phyloP scores from a whole-genome alignment of 345 rosid genomes.

The Gossypium anomalum region DNA sequence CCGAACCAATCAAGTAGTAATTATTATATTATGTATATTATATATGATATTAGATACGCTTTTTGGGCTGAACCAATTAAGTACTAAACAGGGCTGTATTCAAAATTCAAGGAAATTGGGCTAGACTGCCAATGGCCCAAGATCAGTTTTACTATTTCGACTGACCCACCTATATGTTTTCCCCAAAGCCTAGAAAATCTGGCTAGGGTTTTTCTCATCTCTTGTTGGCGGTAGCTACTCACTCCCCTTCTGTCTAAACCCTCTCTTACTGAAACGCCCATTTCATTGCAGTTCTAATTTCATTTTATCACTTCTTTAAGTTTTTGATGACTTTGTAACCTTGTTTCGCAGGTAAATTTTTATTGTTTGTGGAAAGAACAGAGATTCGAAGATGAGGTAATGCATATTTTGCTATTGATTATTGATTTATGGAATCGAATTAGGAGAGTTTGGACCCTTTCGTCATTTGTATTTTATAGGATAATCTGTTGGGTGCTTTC shows the following conservation, averaged over 20 bases:
- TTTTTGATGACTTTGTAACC: background rate
- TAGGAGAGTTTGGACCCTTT: background rate
- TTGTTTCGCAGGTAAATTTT: constrained; percentile 11
- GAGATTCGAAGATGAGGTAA: constrained; percentile 32
- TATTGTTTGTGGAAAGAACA: background rate
- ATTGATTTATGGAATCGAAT: background rate
- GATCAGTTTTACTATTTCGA: background rate
- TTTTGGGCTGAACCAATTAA: background rate
- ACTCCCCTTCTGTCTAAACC: background rate
- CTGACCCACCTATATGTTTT: background rate
- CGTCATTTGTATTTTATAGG: background rate
- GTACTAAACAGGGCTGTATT: background rate
- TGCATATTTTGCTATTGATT: background rate
- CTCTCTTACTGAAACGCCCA: background rate
- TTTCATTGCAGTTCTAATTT: background rate
- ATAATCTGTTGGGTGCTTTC: background rate
- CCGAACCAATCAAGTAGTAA: too few relatives aligned
- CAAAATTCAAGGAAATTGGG: background rate
- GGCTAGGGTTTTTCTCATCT: constrained; percentile 1
- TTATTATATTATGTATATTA: too few relatives aligned
- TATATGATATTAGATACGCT: background rate
- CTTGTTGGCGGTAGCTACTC: constrained; percentile 1
- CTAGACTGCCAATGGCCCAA: background rate
- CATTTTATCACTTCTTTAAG: background rate
- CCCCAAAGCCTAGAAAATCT: background rate